Evolutionary conservation across 257 asterid species (phyloP).

Genomic region (Fraxinus quadrangulata): DNA sequence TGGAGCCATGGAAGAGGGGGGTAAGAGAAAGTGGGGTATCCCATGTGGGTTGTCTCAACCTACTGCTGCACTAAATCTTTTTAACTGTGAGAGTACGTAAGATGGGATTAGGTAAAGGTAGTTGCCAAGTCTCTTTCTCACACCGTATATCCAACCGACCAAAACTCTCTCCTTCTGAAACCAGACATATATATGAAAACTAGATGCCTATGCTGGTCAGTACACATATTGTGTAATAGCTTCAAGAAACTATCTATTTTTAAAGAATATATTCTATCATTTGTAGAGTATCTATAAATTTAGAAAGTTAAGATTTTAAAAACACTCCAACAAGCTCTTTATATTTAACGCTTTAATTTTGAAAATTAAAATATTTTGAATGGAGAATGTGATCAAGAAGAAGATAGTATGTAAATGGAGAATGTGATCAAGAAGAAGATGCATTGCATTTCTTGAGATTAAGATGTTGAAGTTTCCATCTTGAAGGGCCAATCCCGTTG

Average conservation of each 20-base stretch:
- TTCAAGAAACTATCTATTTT: too few relatives aligned
- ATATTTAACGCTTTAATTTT: too few relatives aligned
- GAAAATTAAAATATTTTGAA: too few relatives aligned
- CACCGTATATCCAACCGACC: neutral
- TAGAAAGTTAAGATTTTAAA: too few relatives aligned
- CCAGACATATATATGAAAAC: neutral
- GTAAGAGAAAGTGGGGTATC: neutral
- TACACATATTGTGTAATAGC: neutral
- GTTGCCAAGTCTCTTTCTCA: neutral
- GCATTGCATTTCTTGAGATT: too few relatives aligned
- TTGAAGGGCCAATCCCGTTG: too few relatives aligned
- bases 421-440: neutral
- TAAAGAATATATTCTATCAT: too few relatives aligned
- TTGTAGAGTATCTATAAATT: too few relatives aligned
- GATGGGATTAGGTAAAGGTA: neutral
- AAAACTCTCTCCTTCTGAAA: neutral
- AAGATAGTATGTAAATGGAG: neutral
- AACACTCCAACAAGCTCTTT: too few relatives aligned
- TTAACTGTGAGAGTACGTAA: neutral
- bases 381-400: too few relatives aligned
- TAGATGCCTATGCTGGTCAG: neutral
- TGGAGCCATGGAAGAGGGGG: too few relatives aligned
- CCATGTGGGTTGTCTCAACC: constrained; percentile 3
- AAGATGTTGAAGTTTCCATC: too few relatives aligned
- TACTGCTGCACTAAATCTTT: neutral